Base-by-base conservation (phyloP, 768 basidiomycete genomes). In the Agrocybe praecox region DNA sequence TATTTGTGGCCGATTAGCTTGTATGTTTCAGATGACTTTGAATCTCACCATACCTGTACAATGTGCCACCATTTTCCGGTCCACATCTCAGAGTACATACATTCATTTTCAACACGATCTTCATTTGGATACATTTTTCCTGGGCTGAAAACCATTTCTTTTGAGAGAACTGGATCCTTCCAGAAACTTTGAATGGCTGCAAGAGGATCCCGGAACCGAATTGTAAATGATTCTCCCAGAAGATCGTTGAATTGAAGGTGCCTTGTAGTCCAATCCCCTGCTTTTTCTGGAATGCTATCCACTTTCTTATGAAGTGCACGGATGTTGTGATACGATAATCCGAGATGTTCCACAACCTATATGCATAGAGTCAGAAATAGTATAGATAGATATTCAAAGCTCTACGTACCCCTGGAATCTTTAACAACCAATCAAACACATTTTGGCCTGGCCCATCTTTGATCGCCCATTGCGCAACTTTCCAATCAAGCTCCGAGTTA, bases 241-340 rank as follows among this genome's bases (percentile, higher is more conserved):
- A 2, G 63, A 62, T 11, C 47, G 45, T 70, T 69, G 0, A 52
- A 45, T 56, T 69, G 69, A 1, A 29, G 34, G 22, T 71, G 54
- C 1, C 32, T 12, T 40, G 61, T 62, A 0, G 62, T 59, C 70
- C 69, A 72, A n/a, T 29, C 40, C 4, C 62, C 64, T 9, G 66
- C 70, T 7, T 60, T 61, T 0, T 65, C 66, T 9, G 71, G 71
- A 9, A 69, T 62, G 6, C 34, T 21, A 47, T 72, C 70, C 2
- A 71, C 46, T 12, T 62, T 68, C 24, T 72, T 52, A 29, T 68
- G 64, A 10, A 72, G 62, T 1, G 56, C 54, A 1, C 62, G 53
- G 24, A 60, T 57, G 32, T 68, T 67, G 17, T 50, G 24, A 49
- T 56, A 72, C 14, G 36, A 40, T 40, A 40, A n/a, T 14, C 36